Evolutionary conservation across 768 basidiomycete species (phyloP).

Genomic region (Neoboletus subvelutipes): DNA sequence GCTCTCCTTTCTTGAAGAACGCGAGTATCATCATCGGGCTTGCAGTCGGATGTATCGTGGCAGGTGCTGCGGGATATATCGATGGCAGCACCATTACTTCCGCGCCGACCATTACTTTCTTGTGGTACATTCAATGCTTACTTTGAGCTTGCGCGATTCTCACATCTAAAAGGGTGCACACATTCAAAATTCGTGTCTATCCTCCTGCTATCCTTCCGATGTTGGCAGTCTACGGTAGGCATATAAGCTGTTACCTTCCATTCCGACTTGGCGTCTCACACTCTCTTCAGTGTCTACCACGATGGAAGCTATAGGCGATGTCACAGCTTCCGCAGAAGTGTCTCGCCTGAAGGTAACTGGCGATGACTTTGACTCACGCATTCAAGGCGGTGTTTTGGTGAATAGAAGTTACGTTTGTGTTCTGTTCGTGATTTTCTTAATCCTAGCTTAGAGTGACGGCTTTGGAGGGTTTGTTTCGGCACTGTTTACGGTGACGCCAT

Average conservation of each 20-base stretch:
- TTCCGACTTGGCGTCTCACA: constrained; percentile 3
- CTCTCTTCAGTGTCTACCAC: constrained; percentile 55
- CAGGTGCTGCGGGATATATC: constrained; percentile 78
- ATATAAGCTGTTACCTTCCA: not conserved
- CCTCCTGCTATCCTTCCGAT: constrained; percentile 63
- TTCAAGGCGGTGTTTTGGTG: constrained; percentile 80
- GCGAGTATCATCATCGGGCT: constrained; percentile 75
- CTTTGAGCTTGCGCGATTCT: not conserved
- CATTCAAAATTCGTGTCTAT: constrained; percentile 76
- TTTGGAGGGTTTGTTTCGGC: constrained; percentile 77
- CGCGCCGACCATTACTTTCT: constrained; percentile 78
- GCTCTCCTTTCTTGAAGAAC: constrained; percentile 83
- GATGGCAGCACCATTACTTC: constrained; percentile 60
- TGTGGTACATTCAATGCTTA: constrained; percentile 47
- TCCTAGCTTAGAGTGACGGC: constrained; percentile 59
- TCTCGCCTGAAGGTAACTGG: constrained; percentile 74
- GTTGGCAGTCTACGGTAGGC: constrained; percentile 58
- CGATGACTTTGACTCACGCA: constrained; percentile 73
- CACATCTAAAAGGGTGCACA: constrained; percentile 53
- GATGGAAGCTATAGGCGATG: constrained; percentile 86
- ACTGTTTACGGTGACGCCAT: constrained; percentile 76
- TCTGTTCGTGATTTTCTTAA: not conserved
- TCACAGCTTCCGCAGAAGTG: constrained; percentile 80
- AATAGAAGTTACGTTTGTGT: constrained; percentile 8
- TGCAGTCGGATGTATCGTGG: constrained; percentile 75